Evolutionary conservation across 495 filamentous ascomycete genomes (phyloP).

Genomic region (Aspergillus incahuasiensis): DNA sequence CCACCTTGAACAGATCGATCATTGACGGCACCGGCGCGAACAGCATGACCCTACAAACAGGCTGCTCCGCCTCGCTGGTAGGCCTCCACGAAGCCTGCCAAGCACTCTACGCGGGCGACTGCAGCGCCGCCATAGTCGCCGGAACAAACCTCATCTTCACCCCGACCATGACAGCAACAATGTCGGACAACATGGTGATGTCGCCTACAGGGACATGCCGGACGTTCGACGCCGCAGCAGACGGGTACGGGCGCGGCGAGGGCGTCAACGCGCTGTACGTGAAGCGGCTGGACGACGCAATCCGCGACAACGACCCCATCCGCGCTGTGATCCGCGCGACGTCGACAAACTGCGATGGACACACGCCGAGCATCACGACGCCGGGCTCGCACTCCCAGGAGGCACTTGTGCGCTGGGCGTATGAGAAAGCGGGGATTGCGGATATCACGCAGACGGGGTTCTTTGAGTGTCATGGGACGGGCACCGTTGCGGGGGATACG

Average conservation of each 20-base stretch:
- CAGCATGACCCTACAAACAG: conserved; percentile 28
- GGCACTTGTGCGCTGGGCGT: conserved; percentile 21
- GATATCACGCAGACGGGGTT: conserved; percentile 28
- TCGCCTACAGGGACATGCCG: conserved; percentile 21
- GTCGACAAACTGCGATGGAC: conserved; percentile 22
- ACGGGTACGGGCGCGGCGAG: conserved; percentile 40
- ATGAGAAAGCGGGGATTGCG: conserved; percentile 16
- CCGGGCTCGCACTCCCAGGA: conserved; percentile 13
- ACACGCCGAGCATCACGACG: not conserved
- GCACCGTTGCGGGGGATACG: conserved; percentile 37
- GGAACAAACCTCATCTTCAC: conserved; percentile 30
- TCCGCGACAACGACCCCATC: conserved; percentile 31
- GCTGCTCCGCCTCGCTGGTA: conserved; percentile 33
- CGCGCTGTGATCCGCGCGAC: conserved; percentile 18
- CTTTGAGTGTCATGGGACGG: conserved; percentile 51
- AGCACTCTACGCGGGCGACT: conserved; percentile 31
- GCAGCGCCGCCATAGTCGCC: conserved; percentile 27
- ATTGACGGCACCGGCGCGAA: no score
- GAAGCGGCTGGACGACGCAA: conserved; percentile 31
- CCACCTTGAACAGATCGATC: no score
- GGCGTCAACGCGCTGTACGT: conserved; percentile 28
- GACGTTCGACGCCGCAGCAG: conserved; percentile 28
- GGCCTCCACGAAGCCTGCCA: conserved; percentile 35
- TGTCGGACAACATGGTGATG: conserved; percentile 2
- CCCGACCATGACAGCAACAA: conserved; percentile 20